phyloP scores from a whole-genome alignment of 23 red algal species.

The Gracilaria gracilis region DNA sequence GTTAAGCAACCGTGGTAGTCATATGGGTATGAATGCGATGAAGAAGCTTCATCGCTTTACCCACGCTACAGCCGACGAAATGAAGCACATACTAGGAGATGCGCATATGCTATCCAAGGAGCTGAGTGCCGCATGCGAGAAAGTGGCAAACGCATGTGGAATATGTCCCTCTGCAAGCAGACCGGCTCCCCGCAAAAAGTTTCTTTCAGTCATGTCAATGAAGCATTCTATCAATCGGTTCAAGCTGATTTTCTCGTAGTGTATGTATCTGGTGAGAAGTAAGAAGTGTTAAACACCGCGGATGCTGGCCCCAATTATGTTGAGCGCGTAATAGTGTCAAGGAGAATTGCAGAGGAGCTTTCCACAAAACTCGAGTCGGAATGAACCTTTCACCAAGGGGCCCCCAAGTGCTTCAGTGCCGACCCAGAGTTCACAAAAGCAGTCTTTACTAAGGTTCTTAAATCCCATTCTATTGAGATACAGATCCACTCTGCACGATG shows the following conservation, averaged over 20 bases:
- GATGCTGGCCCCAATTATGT: slow-evolving; percentile 49
- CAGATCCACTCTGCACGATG: background rate
- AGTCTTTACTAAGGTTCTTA: slow-evolving; percentile 2
- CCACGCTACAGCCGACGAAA: slow-evolving; percentile 24
- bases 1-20: background rate
- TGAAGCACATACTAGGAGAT: slow-evolving; percentile 7
- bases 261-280: slow-evolving; percentile 37
- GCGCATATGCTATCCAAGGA: background rate
- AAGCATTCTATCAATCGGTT: slow-evolving; percentile 30
- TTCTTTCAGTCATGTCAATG: slow-evolving; percentile 52
- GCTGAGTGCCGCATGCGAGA: background rate
- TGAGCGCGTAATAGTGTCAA: slow-evolving; percentile 40
- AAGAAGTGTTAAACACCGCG: slow-evolving; percentile 45
- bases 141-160: background rate
- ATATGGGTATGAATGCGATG: background rate
- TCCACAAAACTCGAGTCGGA: slow-evolving; percentile 32
- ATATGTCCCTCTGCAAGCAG: slow-evolving; percentile 18
- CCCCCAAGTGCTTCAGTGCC: slow-evolving; percentile 33
- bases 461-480: background rate
- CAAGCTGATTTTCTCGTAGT: slow-evolving; percentile 23
- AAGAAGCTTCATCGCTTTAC: slow-evolving; percentile 40
- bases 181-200: slow-evolving; percentile 25
- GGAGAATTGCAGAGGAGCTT: slow-evolving; percentile 3
- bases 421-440: slow-evolving; percentile 47
- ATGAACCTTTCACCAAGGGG: slow-evolving; percentile 42